These are phyloP conservation scores for Cryptococcus sp. DNA, from an alignment of 1,284 basidiomycete species.

Conservation along the genomic window DNA sequence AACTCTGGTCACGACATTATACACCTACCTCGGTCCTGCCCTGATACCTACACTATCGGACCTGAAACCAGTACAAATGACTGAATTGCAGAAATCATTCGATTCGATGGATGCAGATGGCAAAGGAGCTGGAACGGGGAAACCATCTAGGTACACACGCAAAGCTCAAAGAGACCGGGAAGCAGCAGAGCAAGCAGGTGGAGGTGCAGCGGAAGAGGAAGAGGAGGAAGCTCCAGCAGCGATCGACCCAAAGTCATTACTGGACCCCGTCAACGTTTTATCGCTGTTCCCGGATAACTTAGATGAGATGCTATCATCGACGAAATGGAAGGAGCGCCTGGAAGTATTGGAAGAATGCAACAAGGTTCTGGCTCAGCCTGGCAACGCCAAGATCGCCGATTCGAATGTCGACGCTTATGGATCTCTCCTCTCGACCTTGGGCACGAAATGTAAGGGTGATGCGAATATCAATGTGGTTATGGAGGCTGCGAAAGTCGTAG, in stretches of 20 bases:
- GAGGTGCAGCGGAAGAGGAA: conserved; percentile 23
- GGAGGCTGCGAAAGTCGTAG: conserved; percentile 77
- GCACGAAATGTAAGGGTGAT: conserved; percentile 78
- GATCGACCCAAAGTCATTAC: conserved; percentile 75
- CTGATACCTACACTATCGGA: conserved; percentile 85
- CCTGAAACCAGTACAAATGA: conserved; percentile 96
- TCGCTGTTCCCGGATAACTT: conserved; percentile 71
- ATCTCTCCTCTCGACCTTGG: conserved; percentile 57
- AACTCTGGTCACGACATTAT: conserved; percentile 68
- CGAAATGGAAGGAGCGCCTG: conserved; percentile 98
- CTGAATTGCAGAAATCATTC: conserved; percentile 90
- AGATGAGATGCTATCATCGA: conserved; percentile 69
- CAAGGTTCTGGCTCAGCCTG: conserved; percentile 59
- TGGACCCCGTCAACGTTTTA: conserved; percentile 76
- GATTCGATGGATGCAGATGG: conserved; percentile 75
- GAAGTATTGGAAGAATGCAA: conserved; percentile 83
- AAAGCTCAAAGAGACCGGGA: conserved; percentile 71
- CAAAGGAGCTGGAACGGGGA: conserved; percentile 73
- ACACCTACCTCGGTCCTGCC: conserved; percentile 83
- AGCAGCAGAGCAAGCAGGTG: conserved; percentile 50
- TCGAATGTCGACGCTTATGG: conserved; percentile 53
- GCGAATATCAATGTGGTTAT: conserved; percentile 96
- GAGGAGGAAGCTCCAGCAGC: conserved; percentile 48
- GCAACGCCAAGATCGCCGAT: conserved; percentile 73
- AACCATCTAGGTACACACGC: conserved; percentile 74